These are phyloP conservation scores for Pyronema omphalodes DNA, from an alignment of 495 filamentous ascomycete genomes.

Conservation along the genomic window DNA sequence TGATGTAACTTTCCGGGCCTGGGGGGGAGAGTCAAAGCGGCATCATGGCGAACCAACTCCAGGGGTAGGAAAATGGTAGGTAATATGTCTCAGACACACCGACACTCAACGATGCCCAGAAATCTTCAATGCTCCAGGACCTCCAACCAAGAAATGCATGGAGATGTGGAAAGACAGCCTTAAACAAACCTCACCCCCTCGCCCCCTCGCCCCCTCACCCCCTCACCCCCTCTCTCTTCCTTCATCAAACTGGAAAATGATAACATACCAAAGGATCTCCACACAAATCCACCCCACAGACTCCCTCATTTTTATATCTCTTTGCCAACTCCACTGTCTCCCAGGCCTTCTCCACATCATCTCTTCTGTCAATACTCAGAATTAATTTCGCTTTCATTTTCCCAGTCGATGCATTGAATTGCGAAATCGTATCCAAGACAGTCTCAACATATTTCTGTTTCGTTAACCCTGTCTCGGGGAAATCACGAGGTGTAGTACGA, in stretches of 20 bases:
- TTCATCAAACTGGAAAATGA: no score
- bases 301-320: slow-evolving; percentile 33
- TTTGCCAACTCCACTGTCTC: slow-evolving; percentile 46
- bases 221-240: no score
- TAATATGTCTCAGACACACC: no score
- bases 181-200: background rate
- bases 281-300: slow-evolving; percentile 68
- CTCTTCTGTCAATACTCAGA: slow-evolving; percentile 53
- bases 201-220: no score
- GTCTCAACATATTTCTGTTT: slow-evolving; percentile 45
- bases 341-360: slow-evolving; percentile 36
- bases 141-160: no score
- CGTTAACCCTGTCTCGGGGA: slow-evolving; percentile 34
- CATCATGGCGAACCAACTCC: no score
- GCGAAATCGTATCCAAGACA: slow-evolving; percentile 40
- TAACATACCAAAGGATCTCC: slow-evolving; percentile 41
- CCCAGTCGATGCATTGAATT: slow-evolving; percentile 26
- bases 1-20: no score
- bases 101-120: no score
- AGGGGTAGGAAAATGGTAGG: no score
- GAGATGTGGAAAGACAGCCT: background rate
- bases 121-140: no score
- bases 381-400: slow-evolving; percentile 45
- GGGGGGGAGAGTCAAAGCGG: no score
- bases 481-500: slow-evolving; percentile 56